Evolutionary conservation across 176 grass and related monocot genomes (phyloP).

Genomic region (Aegilops bicornis): DNA sequence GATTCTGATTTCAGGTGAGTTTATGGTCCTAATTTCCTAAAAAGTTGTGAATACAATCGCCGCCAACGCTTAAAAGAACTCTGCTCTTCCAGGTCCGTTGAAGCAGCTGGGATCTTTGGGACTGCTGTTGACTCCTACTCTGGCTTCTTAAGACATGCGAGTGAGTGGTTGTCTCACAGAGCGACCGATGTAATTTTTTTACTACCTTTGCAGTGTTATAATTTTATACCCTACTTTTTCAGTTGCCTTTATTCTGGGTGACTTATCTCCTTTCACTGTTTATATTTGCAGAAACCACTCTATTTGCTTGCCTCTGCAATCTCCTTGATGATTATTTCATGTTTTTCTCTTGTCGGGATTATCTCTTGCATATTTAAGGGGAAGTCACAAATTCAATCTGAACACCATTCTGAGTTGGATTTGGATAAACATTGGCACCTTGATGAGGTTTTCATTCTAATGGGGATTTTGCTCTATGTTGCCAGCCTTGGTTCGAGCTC

Average conservation of each 20-base stretch:
- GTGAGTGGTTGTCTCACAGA: slow-evolving; percentile 96
- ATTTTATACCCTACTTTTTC: slow-evolving; percentile 14
- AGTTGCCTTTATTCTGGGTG: slow-evolving; percentile 4
- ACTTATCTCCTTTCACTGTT: slow-evolving; percentile 14
- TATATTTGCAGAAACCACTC: slow-evolving; percentile 82
- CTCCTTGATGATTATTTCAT: slow-evolving; percentile 68
- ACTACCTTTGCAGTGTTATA: slow-evolving; percentile 30
- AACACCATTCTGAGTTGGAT: slow-evolving; percentile 11
- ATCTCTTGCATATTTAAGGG: slow-evolving; percentile 41
- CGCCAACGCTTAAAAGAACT: neutral
- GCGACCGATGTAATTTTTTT: slow-evolving; percentile 89
- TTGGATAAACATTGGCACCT: slow-evolving; percentile 36
- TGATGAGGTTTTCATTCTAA: slow-evolving; percentile 77
- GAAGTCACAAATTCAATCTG: slow-evolving; percentile 20
- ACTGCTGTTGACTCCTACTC: slow-evolving; percentile 54
- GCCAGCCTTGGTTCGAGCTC: slow-evolving; percentile 82
- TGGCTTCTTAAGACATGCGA: slow-evolving; percentile 77
- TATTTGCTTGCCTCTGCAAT: slow-evolving; percentile 66
- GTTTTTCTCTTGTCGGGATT: slow-evolving; percentile 43
- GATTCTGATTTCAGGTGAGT: slow-evolving; percentile 52
- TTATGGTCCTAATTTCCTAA: neutral
- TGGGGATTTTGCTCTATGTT: slow-evolving; percentile 59
- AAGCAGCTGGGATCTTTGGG: slow-evolving; percentile 31
- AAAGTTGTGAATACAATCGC: slow-evolving; percentile 7
- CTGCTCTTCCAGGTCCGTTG: slow-evolving; percentile 43